Percentiles rank a stretch among this genome's conserved stretches.
These are phyloP conservation scores for Penicillium sp. DNA, from an alignment of 2,329 filamentous ascomycete species.

Conservation along the genomic window DNA sequence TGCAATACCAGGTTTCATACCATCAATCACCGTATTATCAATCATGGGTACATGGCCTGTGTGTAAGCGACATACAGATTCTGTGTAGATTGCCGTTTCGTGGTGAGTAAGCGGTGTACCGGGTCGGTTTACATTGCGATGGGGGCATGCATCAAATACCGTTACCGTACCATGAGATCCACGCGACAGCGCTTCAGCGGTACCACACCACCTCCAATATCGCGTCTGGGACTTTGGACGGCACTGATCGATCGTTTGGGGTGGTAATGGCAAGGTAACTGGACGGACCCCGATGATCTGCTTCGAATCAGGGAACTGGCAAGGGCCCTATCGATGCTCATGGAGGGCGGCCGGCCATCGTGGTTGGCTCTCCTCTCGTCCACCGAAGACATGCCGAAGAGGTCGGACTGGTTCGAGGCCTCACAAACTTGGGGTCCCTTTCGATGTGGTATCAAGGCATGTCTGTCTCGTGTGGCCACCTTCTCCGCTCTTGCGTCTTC, in stretches of 20 bases:
- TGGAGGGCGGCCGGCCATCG: constrained; percentile 1
- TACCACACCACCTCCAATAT: neutral
- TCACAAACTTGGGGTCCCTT: too few species aligned
- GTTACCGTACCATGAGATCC: neutral
- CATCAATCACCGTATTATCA: too few species aligned
- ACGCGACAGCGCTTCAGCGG: neutral
- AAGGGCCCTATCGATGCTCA: neutral
- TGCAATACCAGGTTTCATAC: neutral
- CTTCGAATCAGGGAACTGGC: constrained; percentile 1
- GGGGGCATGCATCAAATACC: neutral
- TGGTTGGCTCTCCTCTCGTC: constrained; percentile 1
- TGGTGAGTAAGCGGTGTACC: neutral
- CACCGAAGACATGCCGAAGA: neutral
- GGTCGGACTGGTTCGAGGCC: neutral
- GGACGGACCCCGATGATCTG: neutral
- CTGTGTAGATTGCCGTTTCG: neutral
- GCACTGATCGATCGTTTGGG: neutral
- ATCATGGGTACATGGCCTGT: too few species aligned
- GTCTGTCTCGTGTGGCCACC: too few species aligned
- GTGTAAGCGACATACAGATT: neutral
- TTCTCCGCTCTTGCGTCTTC: too few species aligned
- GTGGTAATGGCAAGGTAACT: neutral
- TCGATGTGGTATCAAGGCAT: too few species aligned
- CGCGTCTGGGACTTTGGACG: neutral
- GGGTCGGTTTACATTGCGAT: neutral